Base-by-base conservation (phyloP, 495 filamentous ascomycete genomes). In the Pyronema omphalodes region DNA sequence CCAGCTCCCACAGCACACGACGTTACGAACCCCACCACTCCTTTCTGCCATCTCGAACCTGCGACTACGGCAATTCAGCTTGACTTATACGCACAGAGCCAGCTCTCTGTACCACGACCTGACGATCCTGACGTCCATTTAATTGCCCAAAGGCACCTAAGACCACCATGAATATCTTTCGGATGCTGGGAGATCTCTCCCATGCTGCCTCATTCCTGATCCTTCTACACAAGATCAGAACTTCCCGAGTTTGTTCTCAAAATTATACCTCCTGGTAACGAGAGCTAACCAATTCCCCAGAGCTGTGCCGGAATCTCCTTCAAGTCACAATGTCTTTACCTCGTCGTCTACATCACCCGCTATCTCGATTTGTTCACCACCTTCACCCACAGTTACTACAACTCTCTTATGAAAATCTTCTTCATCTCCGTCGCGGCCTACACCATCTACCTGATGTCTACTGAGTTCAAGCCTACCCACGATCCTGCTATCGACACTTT, bases 241-340 rank as follows among this genome's bases (percentile, higher is more conserved):
- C 80, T 60, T 51, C 48, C 1, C 19, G 18, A 34, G 48, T 51
- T 9, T 6, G 34, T 51, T 19, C 39, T 12, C 39, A 17, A 1
- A 12, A 6, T 6, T 43, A 43, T n/a, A 1, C 39, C 39, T 12
- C 39, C 39, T 12, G 1, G 39, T 43, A 43, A 17, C 12, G 12
- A 43, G 6, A 12, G 12, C 7, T 47, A 29, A 47, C 19, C 12
- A 11, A 17, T 47, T 23, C 19, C 14, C 8, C 19, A 51, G 91
- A 93, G 87, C 73, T 94, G 88, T 63, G 81, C 89, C 9, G 91
- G 91, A 56, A 83, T 98, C 69, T 96, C 93, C 6, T 94, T 96
- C 76, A 96, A 96, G 68, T 94, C 91, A 50, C 91, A 98, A 74
- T 81, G 79, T 29, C 73, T 98, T 39, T 98, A 98, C 69, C 69